Conservation (phyloP, 1,139 yeast species). For the Debaryomycetaceae sp. region DNA sequence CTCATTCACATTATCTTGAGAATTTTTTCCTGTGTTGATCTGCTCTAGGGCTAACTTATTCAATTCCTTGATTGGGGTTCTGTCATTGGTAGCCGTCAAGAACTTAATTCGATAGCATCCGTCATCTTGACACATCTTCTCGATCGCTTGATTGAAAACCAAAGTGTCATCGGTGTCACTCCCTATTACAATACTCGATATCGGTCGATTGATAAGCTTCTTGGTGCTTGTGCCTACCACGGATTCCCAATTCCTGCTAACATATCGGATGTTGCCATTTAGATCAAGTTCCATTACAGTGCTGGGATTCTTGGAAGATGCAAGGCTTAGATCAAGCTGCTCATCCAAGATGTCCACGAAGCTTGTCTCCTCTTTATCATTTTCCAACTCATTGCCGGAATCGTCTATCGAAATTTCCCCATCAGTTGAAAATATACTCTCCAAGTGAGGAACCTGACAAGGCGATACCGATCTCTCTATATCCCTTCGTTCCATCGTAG, state of each 20-base stretch:
- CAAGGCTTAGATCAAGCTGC: conserved; percentile 47
- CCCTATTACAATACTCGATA: conserved; percentile 67
- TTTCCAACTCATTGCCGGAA: background rate
- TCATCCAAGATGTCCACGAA: conserved; percentile 30
- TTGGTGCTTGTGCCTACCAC: conserved; percentile 64
- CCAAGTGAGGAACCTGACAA: conserved; percentile 11
- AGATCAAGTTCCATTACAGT: conserved; percentile 82
- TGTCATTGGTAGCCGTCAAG: conserved; percentile 50
- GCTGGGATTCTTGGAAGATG: conserved; percentile 71
- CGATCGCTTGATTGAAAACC: conserved; percentile 69
- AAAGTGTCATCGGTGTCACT: conserved; percentile 54
- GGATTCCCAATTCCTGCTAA: conserved; percentile 74
- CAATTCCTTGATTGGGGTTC: conserved; percentile 2
- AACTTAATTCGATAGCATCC: conserved; percentile 76
- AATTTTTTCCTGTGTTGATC: background rate
- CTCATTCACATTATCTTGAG: conserved; percentile 1
- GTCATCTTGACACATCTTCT: conserved; percentile 70
- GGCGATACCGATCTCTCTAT: conserved; percentile 31
- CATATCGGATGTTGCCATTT: conserved; percentile 70
- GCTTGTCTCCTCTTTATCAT: conserved; percentile 7
- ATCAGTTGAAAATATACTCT: background rate
- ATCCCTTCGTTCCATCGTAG: conserved; percentile 1
- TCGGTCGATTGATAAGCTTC: conserved; percentile 56
- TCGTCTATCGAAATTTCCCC: conserved; percentile 5
- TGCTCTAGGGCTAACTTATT: background rate